phyloP scores from a whole-genome alignment of 352 stramenopile genomes.

The Globisporangium carolinianum region DNA sequence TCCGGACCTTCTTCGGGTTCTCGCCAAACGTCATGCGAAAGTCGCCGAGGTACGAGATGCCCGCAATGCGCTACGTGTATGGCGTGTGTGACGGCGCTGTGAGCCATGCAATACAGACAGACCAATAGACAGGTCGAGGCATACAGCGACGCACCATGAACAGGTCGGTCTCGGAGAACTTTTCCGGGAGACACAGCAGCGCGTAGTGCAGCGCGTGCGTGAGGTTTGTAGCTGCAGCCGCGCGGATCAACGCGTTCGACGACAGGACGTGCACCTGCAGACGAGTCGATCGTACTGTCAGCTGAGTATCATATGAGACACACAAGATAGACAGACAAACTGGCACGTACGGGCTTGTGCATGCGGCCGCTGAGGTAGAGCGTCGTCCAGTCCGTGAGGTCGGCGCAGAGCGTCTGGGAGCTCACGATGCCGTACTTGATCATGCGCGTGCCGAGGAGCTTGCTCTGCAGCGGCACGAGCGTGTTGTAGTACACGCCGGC shows the following conservation, averaged over 20 bases:
- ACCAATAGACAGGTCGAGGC: not conserved
- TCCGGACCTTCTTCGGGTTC: slow-evolving; percentile 88
- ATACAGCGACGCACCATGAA: slow-evolving; percentile 51
- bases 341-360: slow-evolving; percentile 71
- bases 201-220: slow-evolving; percentile 72
- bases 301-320: not conserved
- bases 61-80: slow-evolving; percentile 64
- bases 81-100: too few species aligned
- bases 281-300: not conserved
- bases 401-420: slow-evolving; percentile 64
- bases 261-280: slow-evolving; percentile 54
- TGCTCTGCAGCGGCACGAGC: slow-evolving; percentile 53
- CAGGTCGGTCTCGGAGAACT: slow-evolving; percentile 75
- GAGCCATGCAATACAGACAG: not conserved
- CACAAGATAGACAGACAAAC: not conserved
- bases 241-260: slow-evolving; percentile 36
- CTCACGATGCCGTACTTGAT: slow-evolving; percentile 90
- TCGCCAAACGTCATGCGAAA: slow-evolving; percentile 89
- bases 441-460: slow-evolving; percentile 50
- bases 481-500: slow-evolving; percentile 86
- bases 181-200: slow-evolving; percentile 64
- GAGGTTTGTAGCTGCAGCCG: slow-evolving; percentile 52
- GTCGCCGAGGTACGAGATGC: slow-evolving; percentile 86
- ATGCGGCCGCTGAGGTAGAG: slow-evolving; percentile 85
- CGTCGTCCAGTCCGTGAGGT: slow-evolving; percentile 75